These are phyloP conservation scores for Oryza glaberrima DNA, from an alignment of 176 grass and related monocot genomes.

Conservation along the genomic window DNA sequence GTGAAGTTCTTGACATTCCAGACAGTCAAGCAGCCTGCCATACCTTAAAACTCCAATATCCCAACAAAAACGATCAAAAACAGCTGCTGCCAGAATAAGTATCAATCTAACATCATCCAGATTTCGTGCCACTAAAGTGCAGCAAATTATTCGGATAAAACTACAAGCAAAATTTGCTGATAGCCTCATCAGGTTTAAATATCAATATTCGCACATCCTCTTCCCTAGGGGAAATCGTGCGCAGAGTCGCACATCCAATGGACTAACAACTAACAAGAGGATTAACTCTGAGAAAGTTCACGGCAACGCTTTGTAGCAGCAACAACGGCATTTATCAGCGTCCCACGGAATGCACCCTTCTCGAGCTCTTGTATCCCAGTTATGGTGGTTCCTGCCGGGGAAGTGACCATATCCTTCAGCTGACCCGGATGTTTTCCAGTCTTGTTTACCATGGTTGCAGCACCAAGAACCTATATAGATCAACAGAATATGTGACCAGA, in stretches of 20 bases:
- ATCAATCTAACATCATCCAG: neutral
- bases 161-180: neutral
- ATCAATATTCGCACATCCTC: neutral
- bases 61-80: neutral
- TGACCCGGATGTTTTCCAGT: conserved; percentile 89
- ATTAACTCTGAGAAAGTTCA: conserved; percentile 66
- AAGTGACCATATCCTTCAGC: conserved; percentile 95
- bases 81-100: neutral
- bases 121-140: neutral
- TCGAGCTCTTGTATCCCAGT: conserved; percentile 90
- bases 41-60: neutral
- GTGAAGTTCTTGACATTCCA: neutral
- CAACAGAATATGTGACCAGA: neutral
- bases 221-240: neutral
- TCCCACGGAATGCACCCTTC: conserved; percentile 81
- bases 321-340: conserved; percentile 88
- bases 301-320: conserved; percentile 81
- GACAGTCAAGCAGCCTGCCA: too few relatives aligned
- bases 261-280: neutral
- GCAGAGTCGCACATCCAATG: neutral
- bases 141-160: neutral
- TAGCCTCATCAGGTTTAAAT: neutral
- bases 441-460: conserved; percentile 89
- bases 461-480: conserved; percentile 73
- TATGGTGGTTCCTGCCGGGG: conserved; percentile 97